Base-by-base conservation (phyloP, 345 rosid genomes). In the Linum tenue region DNA sequence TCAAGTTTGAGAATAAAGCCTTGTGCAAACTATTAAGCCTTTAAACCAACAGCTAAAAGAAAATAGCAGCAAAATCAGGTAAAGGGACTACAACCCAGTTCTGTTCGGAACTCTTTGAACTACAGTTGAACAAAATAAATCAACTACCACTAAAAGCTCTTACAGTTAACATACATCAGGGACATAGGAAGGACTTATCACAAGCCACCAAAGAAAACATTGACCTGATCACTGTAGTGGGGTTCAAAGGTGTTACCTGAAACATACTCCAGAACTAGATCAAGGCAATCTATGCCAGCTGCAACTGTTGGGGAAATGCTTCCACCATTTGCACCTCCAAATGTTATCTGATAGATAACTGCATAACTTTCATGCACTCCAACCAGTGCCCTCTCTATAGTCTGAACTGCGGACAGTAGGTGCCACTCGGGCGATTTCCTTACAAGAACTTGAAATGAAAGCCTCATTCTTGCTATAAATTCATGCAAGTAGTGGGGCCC, bases 211-310 rank as follows among this genome's bases (percentile, higher is more conserved):
- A n/a, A n/a, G n/a, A n/a, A n/a, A n/a, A n/a, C n/a, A n/a, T n/a
- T n/a, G n/a, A n/a, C n/a, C n/a, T n/a, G n/a, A n/a, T n/a, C n/a
- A n/a, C n/a, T n/a, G n/a, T n/a, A n/a, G n/a, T n/a, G n/a, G n/a
- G n/a, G n/a, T n/a, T n/a, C n/a, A 10, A 62, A 17, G 66, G 60
- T 59, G 64, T 70, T 77, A 94, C 97, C 95, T 83, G 96, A 77
- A 69, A 75, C 89, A 78, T 83, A 78, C 76, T 90, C 95, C 66
- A 90, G 83, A 79, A 90, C 70, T n/a, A 94, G 80, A 77, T 88
- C 96, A 73, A 94, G 83, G 84, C 85, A 94, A 70, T 90, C 97
- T 63, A 94, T 69, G 72, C 89, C 91, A 67, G 86, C 90, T 11
- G 95, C 99, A 74, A 81, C 88, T 17, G 75, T 75, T 64, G 88